Conservation (phyloP, 2,329 filamentous ascomycete genomes). For the Hawksworthiomyces lignivorus region DNA sequence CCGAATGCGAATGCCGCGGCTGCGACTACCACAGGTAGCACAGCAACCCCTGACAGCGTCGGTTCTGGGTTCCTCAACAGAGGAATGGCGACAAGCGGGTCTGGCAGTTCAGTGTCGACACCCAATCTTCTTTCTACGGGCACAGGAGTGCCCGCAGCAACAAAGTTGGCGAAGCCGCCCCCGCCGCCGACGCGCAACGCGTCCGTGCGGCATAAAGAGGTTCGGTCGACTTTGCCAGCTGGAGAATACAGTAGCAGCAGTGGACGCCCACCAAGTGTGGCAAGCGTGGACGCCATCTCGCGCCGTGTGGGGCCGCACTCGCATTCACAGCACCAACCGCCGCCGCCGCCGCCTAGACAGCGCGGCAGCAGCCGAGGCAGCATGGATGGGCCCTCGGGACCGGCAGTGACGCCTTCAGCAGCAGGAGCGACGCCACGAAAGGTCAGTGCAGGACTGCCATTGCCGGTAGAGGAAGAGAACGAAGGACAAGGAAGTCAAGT, state of each 20-base stretch:
- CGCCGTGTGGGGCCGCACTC: constrained; percentile 17
- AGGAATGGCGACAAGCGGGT: no score
- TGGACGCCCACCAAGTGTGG: constrained; percentile 36
- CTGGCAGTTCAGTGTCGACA: background rate
- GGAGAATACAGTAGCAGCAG: constrained; percentile 7
- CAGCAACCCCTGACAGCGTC: background rate
- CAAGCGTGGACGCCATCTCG: constrained; percentile 30
- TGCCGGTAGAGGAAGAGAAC: constrained; percentile 17
- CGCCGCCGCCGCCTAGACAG: constrained; percentile 40
- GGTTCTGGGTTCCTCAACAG: no score
- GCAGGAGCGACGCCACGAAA: constrained; percentile 18
- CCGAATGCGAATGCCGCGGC: no score
- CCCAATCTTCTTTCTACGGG: constrained; percentile 5
- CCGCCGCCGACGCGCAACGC: constrained; percentile 26
- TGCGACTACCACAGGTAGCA: no score
- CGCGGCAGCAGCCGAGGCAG: constrained; percentile 40
- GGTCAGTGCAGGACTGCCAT: no score
- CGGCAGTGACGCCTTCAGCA: background rate
- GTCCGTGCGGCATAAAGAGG: constrained; percentile 20
- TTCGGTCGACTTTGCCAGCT: constrained; percentile 19
- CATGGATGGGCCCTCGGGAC: constrained; percentile 25
- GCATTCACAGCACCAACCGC: constrained; percentile 28
- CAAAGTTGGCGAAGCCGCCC: constrained; percentile 22
- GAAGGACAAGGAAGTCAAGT: constrained; percentile 17
- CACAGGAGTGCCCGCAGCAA: constrained; percentile 13